Evolutionary conservation across 2,329 filamentous ascomycete species (phyloP).

Genomic region (Xylariaceae sp.): DNA sequence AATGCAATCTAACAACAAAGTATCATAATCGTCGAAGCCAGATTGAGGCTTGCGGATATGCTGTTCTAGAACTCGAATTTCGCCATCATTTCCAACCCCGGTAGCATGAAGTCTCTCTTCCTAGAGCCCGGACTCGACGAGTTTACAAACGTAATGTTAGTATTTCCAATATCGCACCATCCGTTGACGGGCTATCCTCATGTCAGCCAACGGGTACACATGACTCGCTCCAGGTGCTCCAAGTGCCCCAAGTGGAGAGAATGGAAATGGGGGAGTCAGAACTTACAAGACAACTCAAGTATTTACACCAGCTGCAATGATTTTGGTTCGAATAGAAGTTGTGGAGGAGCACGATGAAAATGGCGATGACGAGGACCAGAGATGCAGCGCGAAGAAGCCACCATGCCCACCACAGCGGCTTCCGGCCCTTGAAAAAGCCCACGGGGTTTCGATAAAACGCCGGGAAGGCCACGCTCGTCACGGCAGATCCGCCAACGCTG

Average conservation of each 20-base stretch:
- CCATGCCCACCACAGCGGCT: constrained; percentile 96
- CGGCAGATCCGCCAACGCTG: constrained; percentile 49
- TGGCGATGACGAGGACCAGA: constrained; percentile 72
- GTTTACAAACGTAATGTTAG: constrained; percentile 21
- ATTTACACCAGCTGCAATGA: constrained; percentile 88
- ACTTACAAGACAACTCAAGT: constrained; percentile 86
- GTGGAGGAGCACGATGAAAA: constrained; percentile 79
- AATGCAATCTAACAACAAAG: constrained; percentile 4
- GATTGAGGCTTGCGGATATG: background rate
- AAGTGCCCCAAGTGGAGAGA: background rate
- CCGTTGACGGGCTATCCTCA: constrained; percentile 27
- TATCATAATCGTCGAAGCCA: constrained; percentile 15
- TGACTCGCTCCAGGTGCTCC: too few species aligned
- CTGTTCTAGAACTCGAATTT: constrained; percentile 9
- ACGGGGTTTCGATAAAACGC: constrained; percentile 57
- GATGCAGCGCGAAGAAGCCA: constrained; percentile 79
- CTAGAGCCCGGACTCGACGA: background rate
- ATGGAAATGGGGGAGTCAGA: constrained; percentile 1
- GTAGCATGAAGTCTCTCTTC: constrained; percentile 19
- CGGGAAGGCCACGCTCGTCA: constrained; percentile 42
- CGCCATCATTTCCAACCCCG: constrained; percentile 19
- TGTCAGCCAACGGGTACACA: constrained; percentile 5
- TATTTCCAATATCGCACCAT: constrained; percentile 31
- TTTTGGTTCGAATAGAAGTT: constrained; percentile 82
- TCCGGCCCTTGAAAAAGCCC: constrained; percentile 86